Evolutionary conservation across 495 filamentous ascomycete species (phyloP).

Genomic region (Trichocladium antarcticum): DNA sequence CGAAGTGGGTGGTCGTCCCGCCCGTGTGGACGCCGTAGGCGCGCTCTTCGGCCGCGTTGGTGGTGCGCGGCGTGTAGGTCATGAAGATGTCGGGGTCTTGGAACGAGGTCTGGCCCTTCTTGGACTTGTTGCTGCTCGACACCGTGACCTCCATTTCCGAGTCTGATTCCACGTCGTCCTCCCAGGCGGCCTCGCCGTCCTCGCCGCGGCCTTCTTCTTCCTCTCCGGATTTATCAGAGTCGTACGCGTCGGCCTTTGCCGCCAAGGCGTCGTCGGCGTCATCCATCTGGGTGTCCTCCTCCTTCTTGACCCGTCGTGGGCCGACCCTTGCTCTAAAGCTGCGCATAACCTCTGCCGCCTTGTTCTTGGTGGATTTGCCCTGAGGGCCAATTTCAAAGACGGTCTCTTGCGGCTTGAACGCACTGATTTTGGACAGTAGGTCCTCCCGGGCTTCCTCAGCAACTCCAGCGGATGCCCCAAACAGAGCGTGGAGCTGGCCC

Average conservation of each 20-base stretch:
- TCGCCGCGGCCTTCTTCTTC: constrained; percentile 36
- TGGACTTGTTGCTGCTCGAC: constrained; percentile 47
- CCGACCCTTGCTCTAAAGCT: constrained; percentile 51
- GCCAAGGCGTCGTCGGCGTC: constrained; percentile 30
- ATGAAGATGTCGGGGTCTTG: constrained; percentile 88
- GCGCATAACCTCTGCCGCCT: constrained; percentile 72
- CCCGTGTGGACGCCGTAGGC: constrained; percentile 88
- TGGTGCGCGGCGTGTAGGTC: constrained; percentile 73
- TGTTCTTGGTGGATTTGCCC: constrained; percentile 47
- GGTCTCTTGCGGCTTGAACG: constrained; percentile 80
- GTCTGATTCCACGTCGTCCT: constrained; percentile 53
- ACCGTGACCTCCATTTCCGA: constrained; percentile 76
- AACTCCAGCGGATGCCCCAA: constrained; percentile 52
- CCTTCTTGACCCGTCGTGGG: constrained; percentile 29
- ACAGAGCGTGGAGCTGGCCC: constrained; percentile 62
- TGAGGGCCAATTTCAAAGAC: constrained; percentile 83
- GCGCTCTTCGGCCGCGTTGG: constrained; percentile 71
- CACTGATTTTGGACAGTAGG: constrained; percentile 76
- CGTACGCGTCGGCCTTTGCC: background rate
- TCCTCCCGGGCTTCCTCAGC: constrained; percentile 61
- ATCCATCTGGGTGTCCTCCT: constrained; percentile 24
- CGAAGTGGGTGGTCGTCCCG: constrained; percentile 54
- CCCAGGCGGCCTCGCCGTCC: constrained; percentile 36
- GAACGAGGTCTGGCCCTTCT: constrained; percentile 43
- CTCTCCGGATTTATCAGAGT: constrained; percentile 24